Evolutionary conservation across 2,329 filamentous ascomycete species (phyloP), one percentile per base, ranked within the genome.

Genomic region (Lecanicillium sp.): DNA sequence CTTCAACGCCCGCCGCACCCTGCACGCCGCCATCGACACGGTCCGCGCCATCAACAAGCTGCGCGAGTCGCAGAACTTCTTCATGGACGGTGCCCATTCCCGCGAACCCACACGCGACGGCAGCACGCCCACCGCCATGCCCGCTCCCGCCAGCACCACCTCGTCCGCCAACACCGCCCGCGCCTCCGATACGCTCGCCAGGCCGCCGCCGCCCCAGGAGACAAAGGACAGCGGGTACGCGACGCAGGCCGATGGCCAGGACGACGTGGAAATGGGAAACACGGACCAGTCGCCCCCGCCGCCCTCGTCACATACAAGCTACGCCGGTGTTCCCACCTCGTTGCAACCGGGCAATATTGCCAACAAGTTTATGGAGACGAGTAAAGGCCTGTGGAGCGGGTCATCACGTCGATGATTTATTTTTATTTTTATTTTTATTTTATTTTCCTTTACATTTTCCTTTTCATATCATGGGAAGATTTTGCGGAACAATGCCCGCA

Each of bases 41-140:
- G 78, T 84, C 34, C 69, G 80, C 35, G 79, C 79, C 25, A 84
- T 84, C 55, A 83, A 84, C 61, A 84, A 83, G 63, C 62, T 84
- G 33, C 71, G 78, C 42, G 79, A 82, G 58, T 74, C 76, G 3
- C 74, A 79, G 50, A 65, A 72, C 46, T 62, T 69, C 15, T 64
- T 79, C 49, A 81, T 81, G 77, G 72, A 81, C 49, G 78, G 78
- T n/a, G 63, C 65, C 29, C 62, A 59, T 43, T 73, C 69, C 38
- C 61, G 61, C 29, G 71, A 78, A 53, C 73, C 74, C 9, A 51
- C 50, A 17, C 61, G 62, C 12, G 66, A 66, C 14, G 55, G 51
- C 5, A 46, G 40, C 31, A 30, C 38, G 15, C 19, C 33, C 18
- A 25, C 27, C 6, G n/a, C n/a, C n/a, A n/a, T n/a, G 11, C 7